phyloP scores from a whole-genome alignment of 176 grass and related monocot species.

The Avena atlantica region DNA sequence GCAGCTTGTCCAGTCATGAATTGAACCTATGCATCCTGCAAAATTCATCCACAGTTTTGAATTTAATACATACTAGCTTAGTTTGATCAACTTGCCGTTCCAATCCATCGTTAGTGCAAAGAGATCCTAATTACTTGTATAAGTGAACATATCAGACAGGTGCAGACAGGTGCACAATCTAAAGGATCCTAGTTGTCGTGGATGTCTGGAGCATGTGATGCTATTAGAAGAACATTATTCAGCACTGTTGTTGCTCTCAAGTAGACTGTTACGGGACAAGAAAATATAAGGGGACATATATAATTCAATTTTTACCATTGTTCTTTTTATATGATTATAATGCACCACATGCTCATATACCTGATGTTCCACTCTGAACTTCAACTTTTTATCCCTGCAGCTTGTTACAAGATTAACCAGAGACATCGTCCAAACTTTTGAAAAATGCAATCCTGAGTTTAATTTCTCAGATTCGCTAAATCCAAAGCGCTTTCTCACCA shows the following conservation, averaged over 20 bases:
- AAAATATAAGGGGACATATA: neutral
- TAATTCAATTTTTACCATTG: constrained; percentile 20
- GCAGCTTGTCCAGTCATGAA: constrained; percentile 17
- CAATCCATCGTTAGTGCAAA: constrained; percentile 17
- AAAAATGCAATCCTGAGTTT: constrained; percentile 79
- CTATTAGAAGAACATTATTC: constrained; percentile 11
- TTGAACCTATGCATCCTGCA: neutral
- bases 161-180: neutral
- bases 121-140: constrained; percentile 3
- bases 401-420: constrained; percentile 82
- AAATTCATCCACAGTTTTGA: constrained; percentile 13
- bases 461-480: constrained; percentile 83
- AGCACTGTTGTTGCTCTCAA: constrained; percentile 13
- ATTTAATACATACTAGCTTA: constrained; percentile 17
- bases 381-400: constrained; percentile 57
- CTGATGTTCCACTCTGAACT: constrained; percentile 43
- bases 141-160: constrained; percentile 18
- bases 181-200: constrained; percentile 11
- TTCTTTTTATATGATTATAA: constrained; percentile 23
- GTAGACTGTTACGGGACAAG: neutral
- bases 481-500: constrained; percentile 84
- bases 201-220: constrained; percentile 20
- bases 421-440: constrained; percentile 76
- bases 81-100: constrained; percentile 13
- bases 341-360: constrained; percentile 27